Evolutionary conservation across 2,329 filamentous ascomycete species (phyloP), one percentile per base, ranked within the genome.

Genomic region (Aspergillus sojae): DNA sequence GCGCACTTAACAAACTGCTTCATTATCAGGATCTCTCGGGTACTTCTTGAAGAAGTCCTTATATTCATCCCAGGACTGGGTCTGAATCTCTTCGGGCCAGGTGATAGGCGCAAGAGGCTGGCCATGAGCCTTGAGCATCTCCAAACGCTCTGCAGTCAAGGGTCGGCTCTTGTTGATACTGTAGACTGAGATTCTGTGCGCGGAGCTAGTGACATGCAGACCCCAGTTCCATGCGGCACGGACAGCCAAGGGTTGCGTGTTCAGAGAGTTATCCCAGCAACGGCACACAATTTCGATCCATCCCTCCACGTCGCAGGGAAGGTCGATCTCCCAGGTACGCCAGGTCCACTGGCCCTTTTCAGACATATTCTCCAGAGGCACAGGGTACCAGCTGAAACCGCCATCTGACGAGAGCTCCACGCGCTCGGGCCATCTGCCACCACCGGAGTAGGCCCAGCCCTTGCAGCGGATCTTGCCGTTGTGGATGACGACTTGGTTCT

Each of bases 401-500:
- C 89, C 88, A 67, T 91, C 88, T 0, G 81, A 79, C 3, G 83
- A 87, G 2, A 91, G 79, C 67, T 91, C 89, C 4, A 91, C 87
- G 0, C 88, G 77, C 58, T 88, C 84, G 0, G 88, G 84, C 85
- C 85, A 87, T 21, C 81, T 83, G 0, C 86, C 86, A 9, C 85
- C 85, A 0, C 85, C 85, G 0, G 82, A 85, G 62, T 87, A 88
- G 0, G 85, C 85, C 85, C 85, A 88, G 14, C 86, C 85, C 55
- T 82, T 83, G 65, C 85, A 78, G 6, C 78, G 78, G 58, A 90
- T 88, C 54, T 78, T 81, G 10, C 88, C 88, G 19, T 84, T 81
- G 67, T 90, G 88, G 0, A 89, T 76, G 34, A 89, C 81, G 1
- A 85, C 82, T n/a, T 88, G 83, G 68, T 87, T 88, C 23, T 84